Base-by-base conservation (phyloP, 2,329 filamentous ascomycete genomes). In the Escovopsis sp. region DNA sequence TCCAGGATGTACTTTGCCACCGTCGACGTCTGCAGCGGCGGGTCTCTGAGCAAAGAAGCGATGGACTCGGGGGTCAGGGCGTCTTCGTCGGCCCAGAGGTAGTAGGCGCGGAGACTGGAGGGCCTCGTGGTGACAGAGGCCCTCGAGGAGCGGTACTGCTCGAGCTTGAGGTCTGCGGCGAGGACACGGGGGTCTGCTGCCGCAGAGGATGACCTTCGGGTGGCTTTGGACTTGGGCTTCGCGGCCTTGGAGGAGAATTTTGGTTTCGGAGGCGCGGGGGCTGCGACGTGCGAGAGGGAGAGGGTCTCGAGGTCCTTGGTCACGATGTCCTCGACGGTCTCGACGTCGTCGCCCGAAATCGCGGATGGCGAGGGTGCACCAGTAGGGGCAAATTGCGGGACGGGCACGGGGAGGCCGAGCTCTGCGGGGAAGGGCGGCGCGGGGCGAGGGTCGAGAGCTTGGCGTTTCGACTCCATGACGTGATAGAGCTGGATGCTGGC, bases 401-500 rank as follows among this genome's bases (percentile, higher is more conserved):
- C 55, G 12, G 69, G 63, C 42, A 88, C 82, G 0, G 80, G 79
- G 23, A 73, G 53, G 36, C 78, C 69, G 4, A 79, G 65, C 54
- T 93, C 87, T 4, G 74, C 78, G 51, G 77, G 71, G 12, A 72
- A 68, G 1, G 87, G 86, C 6, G 74, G 67, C 4, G 83, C 82
- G 5, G 88, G 88, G 3, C 64, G 70, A 2, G 86, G 86, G 11
- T 74, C 61, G 47, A 94, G 65, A 6, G 66, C 64, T 50, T 74
- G 67, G 12, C 88, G 71, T 52, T 82, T 75, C 40, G 73, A 63
- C 44, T 95, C 80, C 37, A 94, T 65, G 1, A 72, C 69, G 46
- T 85, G 68, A 53, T 77, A 94, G 2, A 95, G 65, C 43, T 85
- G 80, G 10, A 82, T 61, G 36, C 79, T 75, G 45, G 83, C 86